phyloP scores from a whole-genome alignment of 805 yeast species.

The Saccharomycopsis microspora region DNA sequence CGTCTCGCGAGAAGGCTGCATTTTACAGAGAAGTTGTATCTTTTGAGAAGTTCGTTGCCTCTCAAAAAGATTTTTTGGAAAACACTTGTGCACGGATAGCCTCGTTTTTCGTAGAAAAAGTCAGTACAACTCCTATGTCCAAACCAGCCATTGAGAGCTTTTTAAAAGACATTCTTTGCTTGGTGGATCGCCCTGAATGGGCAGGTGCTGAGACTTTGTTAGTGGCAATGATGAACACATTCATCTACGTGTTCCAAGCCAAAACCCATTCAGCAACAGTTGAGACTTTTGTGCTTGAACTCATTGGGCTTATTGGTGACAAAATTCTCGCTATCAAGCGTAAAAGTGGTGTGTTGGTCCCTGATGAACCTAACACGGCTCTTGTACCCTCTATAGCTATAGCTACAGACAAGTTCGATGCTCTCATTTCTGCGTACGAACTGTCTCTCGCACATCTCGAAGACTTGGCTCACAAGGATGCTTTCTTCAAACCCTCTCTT shows the following conservation, averaged over 20 bases:
- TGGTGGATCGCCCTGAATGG: constrained; percentile 50
- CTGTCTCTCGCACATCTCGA: neutral
- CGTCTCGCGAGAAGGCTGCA: constrained; percentile 14
- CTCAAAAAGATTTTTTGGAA: constrained; percentile 18
- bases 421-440: constrained; percentile 7
- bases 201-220: constrained; percentile 45
- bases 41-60: constrained; percentile 17
- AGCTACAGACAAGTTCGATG: constrained; percentile 3
- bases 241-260: constrained; percentile 29
- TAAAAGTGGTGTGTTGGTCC: neutral
- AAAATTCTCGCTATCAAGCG: constrained; percentile 30
- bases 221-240: constrained; percentile 30
- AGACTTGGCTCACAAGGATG: constrained; percentile 3
- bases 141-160: constrained; percentile 38
- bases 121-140: constrained; percentile 24
- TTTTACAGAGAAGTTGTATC: constrained; percentile 18
- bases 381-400: constrained; percentile 8
- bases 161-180: constrained; percentile 40
- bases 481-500: constrained; percentile 1
- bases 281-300: constrained; percentile 45
- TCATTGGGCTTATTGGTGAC: constrained; percentile 51
- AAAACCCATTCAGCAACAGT: constrained; percentile 28
- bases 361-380: neutral
- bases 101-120: constrained; percentile 21
- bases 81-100: constrained; percentile 10